A percentile compares a stretch with the other conserved stretches of the same genome.
Conservation (phyloP, 345 rosid genomes). For the Salix koriyanagi region DNA sequence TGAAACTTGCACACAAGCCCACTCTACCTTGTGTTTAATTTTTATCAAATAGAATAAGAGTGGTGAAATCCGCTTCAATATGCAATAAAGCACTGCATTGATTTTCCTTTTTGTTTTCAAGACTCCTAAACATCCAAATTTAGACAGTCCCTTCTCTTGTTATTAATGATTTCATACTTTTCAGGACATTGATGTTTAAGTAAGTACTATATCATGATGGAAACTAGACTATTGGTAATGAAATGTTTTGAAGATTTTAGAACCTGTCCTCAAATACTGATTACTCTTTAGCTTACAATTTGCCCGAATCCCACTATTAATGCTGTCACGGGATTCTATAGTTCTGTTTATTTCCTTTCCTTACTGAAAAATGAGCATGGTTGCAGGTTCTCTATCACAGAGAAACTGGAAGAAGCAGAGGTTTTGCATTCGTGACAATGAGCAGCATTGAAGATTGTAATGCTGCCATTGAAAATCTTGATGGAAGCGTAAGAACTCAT, state of each 20-base stretch:
- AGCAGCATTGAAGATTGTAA: slow-evolving; percentile 76
- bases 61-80: not conserved
- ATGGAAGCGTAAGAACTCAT: slow-evolving; percentile 66
- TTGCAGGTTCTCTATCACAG: slow-evolving; percentile 74
- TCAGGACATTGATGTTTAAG: not conserved
- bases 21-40: no score
- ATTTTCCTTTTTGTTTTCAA: not conserved
- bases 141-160: not conserved
- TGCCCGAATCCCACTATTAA: not conserved
- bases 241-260: not conserved
- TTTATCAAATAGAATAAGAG: no score
- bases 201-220: not conserved
- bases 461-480: slow-evolving; percentile 63
- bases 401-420: slow-evolving; percentile 78
- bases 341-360: not conserved
- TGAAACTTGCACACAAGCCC: no score
- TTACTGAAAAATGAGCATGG: not conserved
- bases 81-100: not conserved
- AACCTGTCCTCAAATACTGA: not conserved
- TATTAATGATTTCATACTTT: not conserved
- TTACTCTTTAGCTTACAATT: not conserved
- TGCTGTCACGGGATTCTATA: not conserved
- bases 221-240: not conserved
- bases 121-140: not conserved
- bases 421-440: slow-evolving; percentile 91